Evolutionary conservation across 2,329 filamentous ascomycete genomes (phyloP), one percentile per base, ranked within the genome.

Genomic region (Fusarium scirpi): DNA sequence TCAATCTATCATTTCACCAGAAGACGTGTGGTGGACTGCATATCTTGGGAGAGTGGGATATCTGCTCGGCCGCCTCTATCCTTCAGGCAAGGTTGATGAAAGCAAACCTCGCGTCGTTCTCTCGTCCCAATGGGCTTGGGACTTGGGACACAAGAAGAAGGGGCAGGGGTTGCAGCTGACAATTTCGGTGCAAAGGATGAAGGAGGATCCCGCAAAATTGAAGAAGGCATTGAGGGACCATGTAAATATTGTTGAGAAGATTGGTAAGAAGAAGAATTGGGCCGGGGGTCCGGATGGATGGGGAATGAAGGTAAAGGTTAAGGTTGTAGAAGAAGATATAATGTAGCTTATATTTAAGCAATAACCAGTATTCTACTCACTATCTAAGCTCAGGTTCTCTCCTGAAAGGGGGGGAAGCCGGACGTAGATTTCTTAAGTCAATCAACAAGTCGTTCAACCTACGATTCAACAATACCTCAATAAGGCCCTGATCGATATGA

Each of bases 231-330:
- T 67, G 4, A 44, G 30, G 15, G 64, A 65, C 15, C 55, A 67
- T 45, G 64, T 65, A 2, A 67, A 61, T 2, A 60, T 67, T 29
- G 64, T 65, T 43, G 64, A 67, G 25, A 67, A 60, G 32, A 53
- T 67, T 15, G 60, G 64, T 3, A 67, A 65, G 46, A 65, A 66
- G 34, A 66, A 60, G 46, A 67, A 67, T 25, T 67, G 64, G 64
- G 52, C 49, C 7, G 64, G 64, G 48, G 64, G 64, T n/a, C 48
- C 25, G 13, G 29, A 65, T 45, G 64, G 64, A 5, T 67, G 64
- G 64, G 64, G 64, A 3, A 56, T 67, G 45, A 67, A 67, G 30
- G 64, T 67, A 1, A 55, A 65, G n/a, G 29, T 67, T 1, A 60
- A 48, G 46, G 51, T 67, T 45, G 60, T 67, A 2, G 64, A 65